Percentiles rank a stretch among this genome's conserved stretches.
phyloP scores from a whole-genome alignment of 768 basidiomycete genomes.

The Rossbeevera mucosa region DNA sequence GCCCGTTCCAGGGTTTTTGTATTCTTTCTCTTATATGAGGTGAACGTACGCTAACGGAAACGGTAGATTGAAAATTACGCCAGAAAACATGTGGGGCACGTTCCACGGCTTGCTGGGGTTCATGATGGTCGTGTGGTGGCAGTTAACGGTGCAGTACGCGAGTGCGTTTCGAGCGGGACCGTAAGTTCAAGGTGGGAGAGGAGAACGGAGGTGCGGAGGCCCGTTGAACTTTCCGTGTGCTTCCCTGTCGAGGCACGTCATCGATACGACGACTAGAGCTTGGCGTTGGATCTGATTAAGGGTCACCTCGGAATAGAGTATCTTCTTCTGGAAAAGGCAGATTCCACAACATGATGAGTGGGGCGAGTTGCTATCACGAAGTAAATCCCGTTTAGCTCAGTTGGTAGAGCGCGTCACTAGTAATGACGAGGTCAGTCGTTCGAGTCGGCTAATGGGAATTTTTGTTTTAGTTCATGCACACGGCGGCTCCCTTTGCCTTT shows the following conservation, averaged over 20 bases:
- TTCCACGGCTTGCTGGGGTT: constrained; percentile 69
- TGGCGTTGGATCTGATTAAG: not conserved
- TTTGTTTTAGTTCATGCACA: constrained; percentile 6
- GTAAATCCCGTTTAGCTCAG: constrained; percentile 35
- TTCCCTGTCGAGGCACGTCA: not conserved
- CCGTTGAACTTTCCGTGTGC: not conserved
- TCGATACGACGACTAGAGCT: not conserved
- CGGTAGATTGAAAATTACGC: constrained; percentile 46
- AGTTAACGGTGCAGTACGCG: constrained; percentile 57
- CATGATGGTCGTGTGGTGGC: constrained; percentile 80
- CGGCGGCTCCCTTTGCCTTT: not conserved
- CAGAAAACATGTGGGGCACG: constrained; percentile 69
- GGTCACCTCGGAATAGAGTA: not conserved
- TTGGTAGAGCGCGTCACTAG: constrained; percentile 66
- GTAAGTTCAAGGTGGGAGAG: not conserved
- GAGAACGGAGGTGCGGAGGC: not conserved
- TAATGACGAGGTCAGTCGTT: constrained; percentile 70
- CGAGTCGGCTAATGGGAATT: constrained; percentile 51
- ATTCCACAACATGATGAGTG: not conserved
- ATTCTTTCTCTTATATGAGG: no score
- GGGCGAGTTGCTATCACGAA: not conserved
- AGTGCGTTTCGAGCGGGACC: constrained; percentile 32
- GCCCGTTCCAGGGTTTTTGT: not conserved
- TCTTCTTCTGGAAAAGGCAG: not conserved
- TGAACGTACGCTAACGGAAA: not conserved